Evolutionary conservation across 2,329 filamentous ascomycete genomes (phyloP), one percentile per base, ranked within the genome.

Genomic region (Fusarium torulosum): DNA sequence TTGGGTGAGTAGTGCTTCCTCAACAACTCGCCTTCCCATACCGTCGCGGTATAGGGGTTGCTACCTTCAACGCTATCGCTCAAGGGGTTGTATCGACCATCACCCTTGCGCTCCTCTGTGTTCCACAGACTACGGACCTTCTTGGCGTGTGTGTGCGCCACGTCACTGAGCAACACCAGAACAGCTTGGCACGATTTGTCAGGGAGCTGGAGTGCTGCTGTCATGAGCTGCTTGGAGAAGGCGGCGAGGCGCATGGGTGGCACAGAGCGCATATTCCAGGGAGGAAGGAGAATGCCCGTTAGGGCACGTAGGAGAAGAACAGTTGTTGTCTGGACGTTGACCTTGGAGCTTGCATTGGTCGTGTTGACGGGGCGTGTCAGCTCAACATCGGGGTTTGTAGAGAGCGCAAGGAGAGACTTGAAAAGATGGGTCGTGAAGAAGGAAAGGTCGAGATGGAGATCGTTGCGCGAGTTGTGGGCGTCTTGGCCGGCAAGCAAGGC

Each of bases 381-480:
- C 78, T 99, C 96, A 69, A 99, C 89, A 75, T 97, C 93, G 0
- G 94, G 85, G 77, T 96, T 91, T 47, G 94, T 83, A 4, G 91
- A 90, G 25, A 97, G 86, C 3, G 91, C 85, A 70, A 95, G 87
- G 7, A 99, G 86, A 17, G 92, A 92, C 71, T 90, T 90, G 84
- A 97, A 99, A 60, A 99, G 91, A 79, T 97, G 92, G 15, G 91
- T 93, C 73, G 93, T 94, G 85, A 99, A 99, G 85, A 94, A 97
- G 73, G 91, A 93, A 37, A 99, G 88, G 77, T 99, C 96, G 47
- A 99, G 89, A 74, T 94, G 92, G 6, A 98, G 86, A 43, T 90
- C 85, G 42, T 90, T 87, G 58, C 93, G 91, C 47, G 93, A 91
- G 80, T 94, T 95, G 80, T 92, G 90, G 17, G 90, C 93, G 74